Percentiles rank a stretch among this genome's conserved stretches.
These are phyloP conservation scores for Nissolia schottii DNA, from an alignment of 306 rosid genomes.

Conservation along the genomic window DNA sequence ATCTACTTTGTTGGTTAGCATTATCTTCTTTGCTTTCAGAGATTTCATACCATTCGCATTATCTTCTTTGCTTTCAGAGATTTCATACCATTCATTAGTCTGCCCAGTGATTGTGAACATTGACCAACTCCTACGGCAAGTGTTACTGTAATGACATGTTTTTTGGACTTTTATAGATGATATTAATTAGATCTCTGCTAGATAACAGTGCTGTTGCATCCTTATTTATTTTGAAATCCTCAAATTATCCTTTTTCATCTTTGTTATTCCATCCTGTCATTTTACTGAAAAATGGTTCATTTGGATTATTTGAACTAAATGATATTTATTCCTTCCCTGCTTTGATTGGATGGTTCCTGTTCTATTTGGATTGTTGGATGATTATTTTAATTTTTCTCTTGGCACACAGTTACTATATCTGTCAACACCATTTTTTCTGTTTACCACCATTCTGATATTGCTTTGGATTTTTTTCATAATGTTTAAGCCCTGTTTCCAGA, in stretches of 20 bases:
- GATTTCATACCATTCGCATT: constrained; percentile 1
- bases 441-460: constrained; percentile 2
- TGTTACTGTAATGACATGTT: neutral
- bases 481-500: neutral
- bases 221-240: neutral
- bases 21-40: constrained; percentile 3
- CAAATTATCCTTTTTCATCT: neutral
- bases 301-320: constrained; percentile 6
- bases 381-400: no score
- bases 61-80: constrained; percentile 5
- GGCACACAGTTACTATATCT: neutral
- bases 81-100: neutral
- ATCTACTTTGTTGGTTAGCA: neutral
- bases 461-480: neutral
- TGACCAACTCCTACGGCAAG: constrained; percentile 7
- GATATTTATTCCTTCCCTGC: neutral
- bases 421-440: neutral
- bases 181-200: neutral
- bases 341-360: neutral
- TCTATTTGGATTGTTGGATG: no score
- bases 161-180: neutral
- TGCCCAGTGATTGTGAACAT: constrained; percentile 6
- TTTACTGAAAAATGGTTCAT: neutral
- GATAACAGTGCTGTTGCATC: neutral
- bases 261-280: neutral